Percentiles rank a stretch among this genome's conserved stretches.
Evolutionary conservation across 306 rosid species (phyloP).

Genomic region (Fragaria vesca): DNA sequence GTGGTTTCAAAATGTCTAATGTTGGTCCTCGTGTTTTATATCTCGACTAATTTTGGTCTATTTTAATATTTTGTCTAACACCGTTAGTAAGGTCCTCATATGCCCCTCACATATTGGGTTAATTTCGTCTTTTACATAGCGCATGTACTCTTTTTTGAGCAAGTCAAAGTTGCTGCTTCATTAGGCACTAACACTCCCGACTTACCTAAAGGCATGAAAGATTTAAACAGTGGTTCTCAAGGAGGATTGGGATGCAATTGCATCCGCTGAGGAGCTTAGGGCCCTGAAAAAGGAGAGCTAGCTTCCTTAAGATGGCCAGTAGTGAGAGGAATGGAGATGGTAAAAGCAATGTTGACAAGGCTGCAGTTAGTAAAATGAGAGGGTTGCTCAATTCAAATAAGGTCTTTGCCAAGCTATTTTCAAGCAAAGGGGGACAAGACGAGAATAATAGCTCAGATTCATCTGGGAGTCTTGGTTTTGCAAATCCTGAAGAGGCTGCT

Average conservation of each 20-base stretch:
- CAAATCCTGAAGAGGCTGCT: constrained; percentile 71
- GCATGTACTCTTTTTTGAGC: constrained; percentile 95
- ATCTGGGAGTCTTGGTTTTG: constrained; percentile 77
- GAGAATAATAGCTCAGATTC: constrained; percentile 95
- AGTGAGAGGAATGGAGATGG: constrained; percentile 57
- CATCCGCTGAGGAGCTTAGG: constrained; percentile 79
- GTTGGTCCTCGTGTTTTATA: too few species aligned
- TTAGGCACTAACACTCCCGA: constrained; percentile 96
- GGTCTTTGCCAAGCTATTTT: constrained; percentile 72
- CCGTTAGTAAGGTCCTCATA: too few species aligned
- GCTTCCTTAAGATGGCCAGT: constrained; percentile 69
- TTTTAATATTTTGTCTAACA: too few species aligned
- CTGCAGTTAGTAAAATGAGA: constrained; percentile 73
- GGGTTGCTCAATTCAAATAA: constrained; percentile 79
- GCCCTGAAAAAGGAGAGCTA: constrained; percentile 76
- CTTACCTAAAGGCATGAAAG: constrained; percentile 69
- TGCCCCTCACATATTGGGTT: too few species aligned
- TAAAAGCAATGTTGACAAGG: constrained; percentile 59
- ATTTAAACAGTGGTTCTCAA: constrained; percentile 65
- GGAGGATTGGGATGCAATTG: constrained; percentile 68
- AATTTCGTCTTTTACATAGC: constrained; percentile 15
- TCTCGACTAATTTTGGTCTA: too few species aligned
- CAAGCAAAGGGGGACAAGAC: constrained; percentile 79
- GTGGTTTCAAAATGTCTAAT: too few species aligned
- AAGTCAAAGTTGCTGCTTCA: constrained; percentile 65